Evolutionary conservation across 306 rosid species (phyloP), one percentile per base, ranked within the genome.

Genomic region (Medicago arabica): DNA sequence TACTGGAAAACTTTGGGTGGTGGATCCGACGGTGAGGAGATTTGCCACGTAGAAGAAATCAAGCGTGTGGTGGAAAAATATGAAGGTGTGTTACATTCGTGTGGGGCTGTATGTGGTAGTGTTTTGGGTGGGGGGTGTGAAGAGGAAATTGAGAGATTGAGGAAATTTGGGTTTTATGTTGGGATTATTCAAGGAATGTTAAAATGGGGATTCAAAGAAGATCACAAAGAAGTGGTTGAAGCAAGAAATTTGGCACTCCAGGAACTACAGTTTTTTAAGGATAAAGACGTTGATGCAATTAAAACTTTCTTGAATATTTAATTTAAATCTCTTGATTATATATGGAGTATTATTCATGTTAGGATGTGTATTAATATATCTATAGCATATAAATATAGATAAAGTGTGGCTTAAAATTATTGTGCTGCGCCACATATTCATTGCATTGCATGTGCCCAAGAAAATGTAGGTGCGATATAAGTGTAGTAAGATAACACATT

Each of bases 101-200:
- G 97, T 61, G 93, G 78, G 0, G 91, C 89, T 1, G 91, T 89
- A 1, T 90, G 96, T 73, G 97, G 97, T 50, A 92, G 88, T 4
- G 81, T 90, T 21, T 31, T 88, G 66, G 96, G 96, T 21, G 91
- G 95, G 34, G 98, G 86, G 5, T 80, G 68, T 69, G 95, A 86
- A 64, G 91, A 75, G 36, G 89, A 89, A 59, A 84, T 82, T 40
- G 89, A 80, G 57, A 79, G 10, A 25, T 34, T 87, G 67, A 85
- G 88, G 36, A 86, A 36, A 8, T 86, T 25, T 78, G 96, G 96
- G 2, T 67, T 73, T 13, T 77, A 84, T 51, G 88, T 83, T 40
- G 95, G 95, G 6, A 72, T 83, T 62, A 46, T 80, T 4, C 69
- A 71, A 71, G 88, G 88, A 38, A 66, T 85, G 76, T 18, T 54